These are phyloP conservation scores for Microdochium bolleyi DNA, from an alignment of 2,329 filamentous ascomycete genomes.

Conservation along the genomic window DNA sequence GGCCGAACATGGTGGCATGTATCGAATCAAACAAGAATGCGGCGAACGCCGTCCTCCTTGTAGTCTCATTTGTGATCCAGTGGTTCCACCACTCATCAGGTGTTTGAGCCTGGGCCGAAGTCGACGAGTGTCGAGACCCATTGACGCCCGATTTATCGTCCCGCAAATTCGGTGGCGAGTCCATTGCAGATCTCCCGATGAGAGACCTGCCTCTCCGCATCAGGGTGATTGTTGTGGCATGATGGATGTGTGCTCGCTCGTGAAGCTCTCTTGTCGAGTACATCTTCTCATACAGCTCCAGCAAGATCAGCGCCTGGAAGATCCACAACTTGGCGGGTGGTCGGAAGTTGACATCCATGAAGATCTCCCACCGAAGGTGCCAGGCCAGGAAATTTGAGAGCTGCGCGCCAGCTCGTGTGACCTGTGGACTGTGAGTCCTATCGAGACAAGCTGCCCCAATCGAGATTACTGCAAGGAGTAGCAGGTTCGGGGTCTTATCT, in stretches of 20 bases:
- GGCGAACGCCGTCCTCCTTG: conserved; percentile 80
- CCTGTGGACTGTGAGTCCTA: conserved; percentile 65
- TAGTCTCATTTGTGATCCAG: conserved; percentile 93
- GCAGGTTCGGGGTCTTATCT: conserved; percentile 74
- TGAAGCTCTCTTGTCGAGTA: conserved; percentile 88
- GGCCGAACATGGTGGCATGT: conserved; percentile 96
- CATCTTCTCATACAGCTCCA: conserved; percentile 97
- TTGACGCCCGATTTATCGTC: conserved; percentile 43
- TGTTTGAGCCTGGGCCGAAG: conserved; percentile 56
- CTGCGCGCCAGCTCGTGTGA: conserved; percentile 70
- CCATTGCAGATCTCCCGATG: conserved; percentile 75
- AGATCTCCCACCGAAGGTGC: conserved; percentile 93
- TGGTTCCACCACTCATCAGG: conserved; percentile 90
- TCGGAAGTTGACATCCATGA: conserved; percentile 82
- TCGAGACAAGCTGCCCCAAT: conserved; percentile 88
- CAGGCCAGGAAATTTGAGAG: conserved; percentile 85
- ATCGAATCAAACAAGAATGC: conserved; percentile 94
- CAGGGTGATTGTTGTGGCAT: conserved; percentile 87
- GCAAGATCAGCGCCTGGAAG: conserved; percentile 80
- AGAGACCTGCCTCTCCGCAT: conserved; percentile 92
- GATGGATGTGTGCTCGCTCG: conserved; percentile 92
- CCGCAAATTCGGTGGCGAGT: conserved; percentile 71
- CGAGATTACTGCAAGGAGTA: conserved; percentile 83
- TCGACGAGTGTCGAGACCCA: conserved; percentile 52
- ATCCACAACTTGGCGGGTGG: conserved; percentile 94